Conservation (phyloP, 192 early-diverging fungal genomes). For the Backusella parvicylindrica region DNA sequence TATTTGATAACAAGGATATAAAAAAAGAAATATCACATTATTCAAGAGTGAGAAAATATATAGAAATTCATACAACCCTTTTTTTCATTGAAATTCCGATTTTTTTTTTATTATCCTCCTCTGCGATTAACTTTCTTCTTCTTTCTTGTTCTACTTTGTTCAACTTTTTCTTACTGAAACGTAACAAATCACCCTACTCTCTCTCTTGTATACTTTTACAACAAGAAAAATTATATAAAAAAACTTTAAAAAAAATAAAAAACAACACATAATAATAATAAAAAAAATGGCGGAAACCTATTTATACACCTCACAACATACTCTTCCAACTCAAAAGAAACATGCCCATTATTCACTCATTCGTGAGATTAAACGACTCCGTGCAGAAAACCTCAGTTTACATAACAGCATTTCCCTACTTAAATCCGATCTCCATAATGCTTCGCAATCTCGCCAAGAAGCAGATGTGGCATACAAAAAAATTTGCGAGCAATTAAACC, state of each 20-base stretch:
- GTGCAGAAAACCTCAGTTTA: slow-evolving; percentile 25
- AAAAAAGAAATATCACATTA: neutral
- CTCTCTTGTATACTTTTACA: neutral
- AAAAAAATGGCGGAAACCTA: neutral
- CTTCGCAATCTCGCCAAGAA: slow-evolving; percentile 19
- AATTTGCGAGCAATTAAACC: slow-evolving; percentile 8
- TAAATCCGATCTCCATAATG: slow-evolving; percentile 22
- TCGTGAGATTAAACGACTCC: slow-evolving; percentile 31
- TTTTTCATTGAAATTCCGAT: neutral
- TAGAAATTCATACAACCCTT: neutral
- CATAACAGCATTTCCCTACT: slow-evolving; percentile 15
- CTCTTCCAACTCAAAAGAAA: neutral
- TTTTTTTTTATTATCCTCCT: neutral
- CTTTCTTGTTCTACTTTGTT: neutral
- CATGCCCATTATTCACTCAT: slow-evolving; percentile 4
- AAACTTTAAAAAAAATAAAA: neutral
- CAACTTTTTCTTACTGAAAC: neutral
- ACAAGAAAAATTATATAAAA: neutral
- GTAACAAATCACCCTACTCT: neutral
- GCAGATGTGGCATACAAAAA: slow-evolving; percentile 21
- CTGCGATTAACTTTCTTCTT: neutral
- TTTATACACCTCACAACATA: neutral
- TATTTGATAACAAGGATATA: neutral
- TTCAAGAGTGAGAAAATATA: neutral
- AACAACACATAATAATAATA: neutral